Conservation (phyloP, 2,329 filamentous ascomycete genomes). For the Nakataea oryzae region DNA sequence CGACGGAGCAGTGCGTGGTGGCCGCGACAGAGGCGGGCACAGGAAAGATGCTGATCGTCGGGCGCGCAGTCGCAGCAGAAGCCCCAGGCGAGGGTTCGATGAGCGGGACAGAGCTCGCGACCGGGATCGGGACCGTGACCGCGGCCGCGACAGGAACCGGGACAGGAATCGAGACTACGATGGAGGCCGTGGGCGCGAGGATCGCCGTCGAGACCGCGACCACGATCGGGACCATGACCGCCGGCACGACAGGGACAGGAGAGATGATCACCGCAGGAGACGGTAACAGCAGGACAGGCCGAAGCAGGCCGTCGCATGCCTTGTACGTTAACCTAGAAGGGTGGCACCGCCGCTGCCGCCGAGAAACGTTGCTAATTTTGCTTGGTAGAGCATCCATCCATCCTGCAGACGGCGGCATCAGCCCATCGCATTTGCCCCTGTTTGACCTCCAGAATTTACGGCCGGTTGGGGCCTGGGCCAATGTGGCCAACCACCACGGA, state of each 20-base stretch:
- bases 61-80: conserved; percentile 28
- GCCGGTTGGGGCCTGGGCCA: neutral
- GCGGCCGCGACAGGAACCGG: conserved; percentile 13
- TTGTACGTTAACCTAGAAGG: neutral
- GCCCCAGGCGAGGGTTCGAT: conserved; percentile 13
- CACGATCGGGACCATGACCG: conserved; percentile 19
- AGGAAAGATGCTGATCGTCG: conserved; percentile 17
- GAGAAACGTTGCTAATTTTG: neutral
- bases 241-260: conserved; percentile 13
- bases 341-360: neutral
- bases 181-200: conserved; percentile 14
- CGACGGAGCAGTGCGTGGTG: conserved; percentile 1
- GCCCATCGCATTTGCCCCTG: neutral
- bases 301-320: too few relatives aligned
- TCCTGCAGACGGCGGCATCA: neutral
- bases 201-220: conserved; percentile 14
- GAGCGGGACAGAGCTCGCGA: conserved; percentile 15
- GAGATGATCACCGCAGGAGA: conserved; percentile 4
- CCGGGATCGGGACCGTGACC: conserved; percentile 21
- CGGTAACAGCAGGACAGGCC: too few relatives aligned
- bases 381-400: neutral
- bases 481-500: neutral
- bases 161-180: conserved; percentile 23
- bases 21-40: conserved; percentile 2
- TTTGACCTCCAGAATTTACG: neutral